Base-by-base conservation (phyloP, 345 rosid species). In the Populus ilicifolia region DNA sequence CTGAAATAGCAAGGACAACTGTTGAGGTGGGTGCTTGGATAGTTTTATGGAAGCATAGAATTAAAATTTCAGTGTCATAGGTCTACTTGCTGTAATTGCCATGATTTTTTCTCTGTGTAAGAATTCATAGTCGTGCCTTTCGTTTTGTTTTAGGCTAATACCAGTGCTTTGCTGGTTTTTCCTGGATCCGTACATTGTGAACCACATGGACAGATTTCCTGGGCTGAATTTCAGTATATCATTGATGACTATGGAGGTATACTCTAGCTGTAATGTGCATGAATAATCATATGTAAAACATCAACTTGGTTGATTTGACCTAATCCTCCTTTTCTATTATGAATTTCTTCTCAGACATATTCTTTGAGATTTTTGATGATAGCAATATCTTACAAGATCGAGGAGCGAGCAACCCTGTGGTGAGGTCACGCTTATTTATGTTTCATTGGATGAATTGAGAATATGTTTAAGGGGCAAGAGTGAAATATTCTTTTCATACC, bases 171-270 rank as follows among this genome's bases (percentile, higher is more conserved):
- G 87, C 84, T 95, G 79, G 90, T 93, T 23, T 94, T 95, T 79
- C 97, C 99, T 39, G 98, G 96, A 78, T 82, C 83, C 0, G 89
- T 93, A 52, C 99, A 95, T 75, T 71, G 87, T 81, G 99, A 93
- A 83, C 99, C 97, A 43, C 96, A 95, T 65, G 93, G 88, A 83
- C 91, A 87, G 56, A 89, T 84, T 71, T 88, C 98, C 21, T 95
- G 99, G 98, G 86, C 94, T 27, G 97, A 95, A 46, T 89, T 86
- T 81, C 90, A 81, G 78, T 95, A 92, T 79, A 89, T 93, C 75
- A 74, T 92, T 81, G 99, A 95, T 86, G 97, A 91, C 78, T 93
- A 89, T 85, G 98, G 99, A 90, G 99, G 99, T 93, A 74, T 25
- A 81, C 75, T 75, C 71, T 77, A 67, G 73, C 9, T 63, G 59